A percentile compares a stretch with the other conserved stretches of the same genome.
These are phyloP conservation scores for Daedaleopsis sinensis DNA, from an alignment of 768 basidiomycete genomes.

Conservation along the genomic window DNA sequence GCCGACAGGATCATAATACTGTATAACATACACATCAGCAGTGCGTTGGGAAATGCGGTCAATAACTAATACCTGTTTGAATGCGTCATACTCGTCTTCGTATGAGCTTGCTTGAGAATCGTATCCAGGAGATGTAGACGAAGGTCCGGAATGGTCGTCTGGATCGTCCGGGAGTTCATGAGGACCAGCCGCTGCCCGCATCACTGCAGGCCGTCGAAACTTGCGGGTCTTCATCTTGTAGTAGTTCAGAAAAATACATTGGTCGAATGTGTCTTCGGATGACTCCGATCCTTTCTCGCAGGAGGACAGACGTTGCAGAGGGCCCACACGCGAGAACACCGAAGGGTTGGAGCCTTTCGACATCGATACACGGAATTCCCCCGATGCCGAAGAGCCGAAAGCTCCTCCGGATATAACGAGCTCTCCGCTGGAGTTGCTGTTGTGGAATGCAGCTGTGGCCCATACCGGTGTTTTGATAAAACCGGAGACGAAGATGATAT, in stretches of 20 bases:
- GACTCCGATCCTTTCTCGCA: neutral
- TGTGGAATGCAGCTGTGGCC: slow-evolving; percentile 4
- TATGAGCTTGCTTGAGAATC: no score
- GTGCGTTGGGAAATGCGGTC: no score
- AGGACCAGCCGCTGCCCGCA: no score
- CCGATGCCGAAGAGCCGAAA: neutral
- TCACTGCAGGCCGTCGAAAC: no score
- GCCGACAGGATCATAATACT: no score
- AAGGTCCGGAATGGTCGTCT: no score
- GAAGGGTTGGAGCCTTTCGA: neutral
- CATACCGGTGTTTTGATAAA: neutral
- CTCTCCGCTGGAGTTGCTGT: neutral
- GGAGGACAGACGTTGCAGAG: neutral
- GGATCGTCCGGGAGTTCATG: no score
- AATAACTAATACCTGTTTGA: no score
- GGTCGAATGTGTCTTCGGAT: neutral
- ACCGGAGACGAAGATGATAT: slow-evolving; percentile 9
- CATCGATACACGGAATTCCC: neutral
- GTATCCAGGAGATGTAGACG: no score
- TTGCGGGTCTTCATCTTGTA: no score
- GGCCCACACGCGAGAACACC: neutral
- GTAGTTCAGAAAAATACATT: slow-evolving; percentile 17
- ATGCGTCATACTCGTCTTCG: no score
- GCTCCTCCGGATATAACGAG: neutral
- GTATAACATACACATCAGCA: no score